Percentiles rank a stretch among this genome's conserved stretches.
phyloP scores from a whole-genome alignment of 257 asterid species.

The Linaria vulgaris region DNA sequence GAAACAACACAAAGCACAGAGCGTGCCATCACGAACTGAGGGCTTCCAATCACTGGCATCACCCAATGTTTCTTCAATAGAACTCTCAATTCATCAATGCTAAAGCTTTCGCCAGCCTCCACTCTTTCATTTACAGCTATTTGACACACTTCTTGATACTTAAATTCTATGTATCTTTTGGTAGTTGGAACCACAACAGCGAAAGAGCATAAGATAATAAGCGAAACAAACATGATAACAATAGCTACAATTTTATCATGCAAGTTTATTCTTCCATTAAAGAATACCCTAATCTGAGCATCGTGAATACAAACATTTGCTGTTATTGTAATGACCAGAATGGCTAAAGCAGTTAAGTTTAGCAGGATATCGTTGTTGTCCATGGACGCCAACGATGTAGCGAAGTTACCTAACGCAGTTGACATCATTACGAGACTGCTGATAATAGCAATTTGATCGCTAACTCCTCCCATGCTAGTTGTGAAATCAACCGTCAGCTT shows the following conservation, averaged over 20 bases:
- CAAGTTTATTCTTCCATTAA: no score
- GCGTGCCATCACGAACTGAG: constrained; percentile 37
- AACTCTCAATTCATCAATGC: constrained; percentile 14
- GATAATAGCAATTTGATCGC: neutral
- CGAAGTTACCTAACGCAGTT: no score
- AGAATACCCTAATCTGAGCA: no score
- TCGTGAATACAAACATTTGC: no score
- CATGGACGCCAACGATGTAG: no score
- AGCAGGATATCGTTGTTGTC: no score
- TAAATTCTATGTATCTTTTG: constrained; percentile 27
- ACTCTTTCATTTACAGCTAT: neutral
- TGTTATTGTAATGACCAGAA: no score
- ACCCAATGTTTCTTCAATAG: constrained; percentile 29
- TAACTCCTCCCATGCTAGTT: accelerated
- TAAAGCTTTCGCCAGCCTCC: constrained; percentile 10
- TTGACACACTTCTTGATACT: constrained; percentile 29
- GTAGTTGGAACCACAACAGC: constrained; percentile 27
- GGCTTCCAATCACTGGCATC: constrained; percentile 36
- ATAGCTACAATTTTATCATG: no score
- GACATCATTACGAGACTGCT: constrained; percentile 9
- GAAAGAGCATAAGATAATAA: no score
- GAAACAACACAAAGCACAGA: constrained; percentile 24
- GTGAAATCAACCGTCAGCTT: constrained; percentile 15
- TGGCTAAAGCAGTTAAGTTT: no score
- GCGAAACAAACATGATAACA: no score